Base-by-base conservation (phyloP, 768 basidiomycete species). In the Tylopilus subfusipes region DNA sequence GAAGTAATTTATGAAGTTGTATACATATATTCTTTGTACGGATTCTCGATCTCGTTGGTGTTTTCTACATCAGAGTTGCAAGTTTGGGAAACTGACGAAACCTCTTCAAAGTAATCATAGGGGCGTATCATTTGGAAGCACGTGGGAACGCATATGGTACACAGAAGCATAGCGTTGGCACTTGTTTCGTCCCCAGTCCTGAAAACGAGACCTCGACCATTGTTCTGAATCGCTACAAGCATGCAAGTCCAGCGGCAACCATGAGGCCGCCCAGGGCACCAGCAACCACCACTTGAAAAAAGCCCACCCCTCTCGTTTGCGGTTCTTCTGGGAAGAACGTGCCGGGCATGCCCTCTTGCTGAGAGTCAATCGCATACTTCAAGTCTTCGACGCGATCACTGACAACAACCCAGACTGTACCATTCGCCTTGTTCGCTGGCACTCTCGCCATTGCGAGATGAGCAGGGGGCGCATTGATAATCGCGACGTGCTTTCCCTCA, bases 201-300 rank as follows among this genome's bases (percentile, higher is more conserved):
- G 31, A 24, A 33, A 45, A 16, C 13, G 22, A 24, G 19, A 34
- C 42, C 25, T 27, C 10, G 47, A 24, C 36, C 10, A 43, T 50
- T 43, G 39, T 42, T 47, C 48, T 55, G 68, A 64, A 70, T 66
- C 54, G 66, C 56, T 70, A 73, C 63, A 71, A 50, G 50, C 52
- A 68, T 49, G 65, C 62, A 50, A 73, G 64, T 42, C 70, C 72
- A 48, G 52, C 52, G 7, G 63, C 63, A 30, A 67, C 68, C 30
- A 63, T 49, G n/a, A 73, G 57, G 38, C 72, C 70, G 2, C 70
- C 70, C 34, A 71, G 16, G 11, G 63, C 48, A 43, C 70, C 72
- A n/a, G 70, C 72, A 48, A 71, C 29, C 29, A 57, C 56, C 48
- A 72, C 61, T 46, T 73, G 70, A 58, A 73, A 53, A 62, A 71